Percentiles rank a stretch among this genome's conserved stretches.
Evolutionary conservation across 805 yeast genomes (phyloP).

Genomic region (Candida lessepsii): DNA sequence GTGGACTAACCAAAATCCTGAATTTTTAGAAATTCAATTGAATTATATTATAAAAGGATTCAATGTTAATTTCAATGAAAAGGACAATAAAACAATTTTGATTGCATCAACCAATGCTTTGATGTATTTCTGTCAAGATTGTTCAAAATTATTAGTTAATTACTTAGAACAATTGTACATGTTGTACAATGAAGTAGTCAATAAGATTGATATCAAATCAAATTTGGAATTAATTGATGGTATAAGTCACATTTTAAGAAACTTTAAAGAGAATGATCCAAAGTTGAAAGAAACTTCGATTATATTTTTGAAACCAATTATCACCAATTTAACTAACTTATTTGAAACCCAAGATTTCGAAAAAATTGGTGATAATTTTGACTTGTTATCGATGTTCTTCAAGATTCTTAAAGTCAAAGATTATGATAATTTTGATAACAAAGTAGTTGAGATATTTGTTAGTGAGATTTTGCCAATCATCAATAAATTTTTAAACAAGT

Average conservation of each 20-base stretch:
- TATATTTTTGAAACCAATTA: slow-evolving; percentile 66
- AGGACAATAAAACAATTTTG: slow-evolving; percentile 47
- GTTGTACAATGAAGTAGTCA: slow-evolving; percentile 58
- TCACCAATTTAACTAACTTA: slow-evolving; percentile 42
- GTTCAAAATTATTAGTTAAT: slow-evolving; percentile 61
- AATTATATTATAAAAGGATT: slow-evolving; percentile 82
- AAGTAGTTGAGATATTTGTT: slow-evolving; percentile 51
- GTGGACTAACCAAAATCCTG: slow-evolving; percentile 89
- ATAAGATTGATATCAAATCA: slow-evolving; percentile 62
- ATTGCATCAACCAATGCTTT: slow-evolving; percentile 91
- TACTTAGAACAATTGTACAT: slow-evolving; percentile 73
- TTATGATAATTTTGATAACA: slow-evolving; percentile 40
- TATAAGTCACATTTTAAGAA: slow-evolving; percentile 73
- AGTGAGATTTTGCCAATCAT: slow-evolving; percentile 61
- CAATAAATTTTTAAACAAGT: slow-evolving; percentile 45
- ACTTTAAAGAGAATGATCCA: slow-evolving; percentile 50
- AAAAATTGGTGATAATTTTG: slow-evolving; percentile 65
- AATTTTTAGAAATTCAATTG: slow-evolving; percentile 75
- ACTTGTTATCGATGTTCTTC: slow-evolving; percentile 60
- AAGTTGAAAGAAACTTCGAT: slow-evolving; percentile 49
- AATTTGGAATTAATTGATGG: slow-evolving; percentile 85
- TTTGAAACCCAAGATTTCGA: slow-evolving; percentile 33
- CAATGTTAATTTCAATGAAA: slow-evolving; percentile 19
- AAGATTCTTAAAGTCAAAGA: slow-evolving; percentile 52
- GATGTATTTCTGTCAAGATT: slow-evolving; percentile 93